Percentiles rank a stretch among this genome's conserved stretches.
These are phyloP conservation scores for Candida maris DNA, from an alignment of 805 yeast species.

Conservation along the genomic window DNA sequence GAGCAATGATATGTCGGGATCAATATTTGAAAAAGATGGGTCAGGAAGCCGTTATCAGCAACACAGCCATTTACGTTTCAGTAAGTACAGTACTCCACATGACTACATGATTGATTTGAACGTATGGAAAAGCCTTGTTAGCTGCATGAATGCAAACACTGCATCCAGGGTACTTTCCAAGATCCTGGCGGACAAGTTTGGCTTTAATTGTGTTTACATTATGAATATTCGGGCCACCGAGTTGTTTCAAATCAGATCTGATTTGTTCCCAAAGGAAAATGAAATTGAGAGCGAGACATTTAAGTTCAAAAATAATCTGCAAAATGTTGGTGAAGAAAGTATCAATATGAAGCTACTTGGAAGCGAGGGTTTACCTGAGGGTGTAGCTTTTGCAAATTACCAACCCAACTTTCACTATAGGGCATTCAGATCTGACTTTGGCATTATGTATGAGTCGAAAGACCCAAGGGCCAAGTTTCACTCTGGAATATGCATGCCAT, in stretches of 20 bases:
- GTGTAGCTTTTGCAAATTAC: conserved; percentile 13
- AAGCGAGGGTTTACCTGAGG: conserved; percentile 32
- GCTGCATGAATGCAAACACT: conserved; percentile 37
- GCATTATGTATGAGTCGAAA: conserved; percentile 39
- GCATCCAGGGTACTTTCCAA: conserved; percentile 43
- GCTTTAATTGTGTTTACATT: conserved; percentile 44
- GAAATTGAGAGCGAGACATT: conserved; percentile 44
- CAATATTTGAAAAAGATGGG: conserved; percentile 60
- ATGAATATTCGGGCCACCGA: conserved; percentile 51
- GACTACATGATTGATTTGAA: conserved; percentile 30
- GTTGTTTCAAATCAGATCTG: conserved; percentile 37
- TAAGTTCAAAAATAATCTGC: conserved; percentile 36
- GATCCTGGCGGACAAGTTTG: conserved; percentile 32
- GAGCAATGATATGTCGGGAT: conserved; percentile 30
- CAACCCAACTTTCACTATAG: conserved; percentile 37
- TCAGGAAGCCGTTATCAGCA: conserved; percentile 59
- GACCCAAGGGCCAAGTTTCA: conserved; percentile 34
- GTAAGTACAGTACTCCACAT: conserved; percentile 27
- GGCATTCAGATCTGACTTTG: conserved; percentile 50
- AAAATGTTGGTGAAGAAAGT: conserved; percentile 36
- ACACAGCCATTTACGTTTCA: conserved; percentile 43
- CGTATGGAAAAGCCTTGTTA: conserved; percentile 35
- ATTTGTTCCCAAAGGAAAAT: conserved; percentile 43
- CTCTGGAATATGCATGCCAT: conserved; percentile 53
- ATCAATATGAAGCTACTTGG: conserved; percentile 47